Evolutionary conservation across 78 protist species (phyloP).

Genomic region (slime mould (Dictyostelium discoideum)): DNA sequence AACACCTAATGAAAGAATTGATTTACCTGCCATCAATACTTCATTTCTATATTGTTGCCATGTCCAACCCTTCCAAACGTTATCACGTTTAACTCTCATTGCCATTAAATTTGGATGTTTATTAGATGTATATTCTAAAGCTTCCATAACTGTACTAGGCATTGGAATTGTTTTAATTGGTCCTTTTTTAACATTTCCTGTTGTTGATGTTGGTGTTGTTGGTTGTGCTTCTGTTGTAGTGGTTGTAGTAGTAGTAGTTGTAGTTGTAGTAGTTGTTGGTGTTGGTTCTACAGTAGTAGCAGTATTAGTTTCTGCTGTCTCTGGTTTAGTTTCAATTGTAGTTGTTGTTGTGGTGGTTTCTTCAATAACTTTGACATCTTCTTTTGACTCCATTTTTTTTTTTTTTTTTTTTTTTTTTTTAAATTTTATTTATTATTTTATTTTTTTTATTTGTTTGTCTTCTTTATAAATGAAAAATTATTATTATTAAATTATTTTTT

Average conservation of each 20-base stretch:
- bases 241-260: background rate
- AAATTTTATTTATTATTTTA: too few species aligned
- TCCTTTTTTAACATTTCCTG: background rate
- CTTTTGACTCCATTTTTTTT: too few species aligned
- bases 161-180: background rate
- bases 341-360: background rate
- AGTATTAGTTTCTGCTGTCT: background rate
- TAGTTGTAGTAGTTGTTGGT: background rate
- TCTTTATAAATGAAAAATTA: too few species aligned
- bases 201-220: slow-evolving; percentile 1
- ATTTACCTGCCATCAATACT: slow-evolving; percentile 34
- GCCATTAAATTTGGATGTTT: slow-evolving; percentile 33
- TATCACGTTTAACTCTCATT: slow-evolving; percentile 47
- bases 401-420: too few species aligned
- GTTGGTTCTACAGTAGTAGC: background rate
- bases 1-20: slow-evolving; percentile 74
- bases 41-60: slow-evolving; percentile 69
- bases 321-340: background rate
- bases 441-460: too few species aligned
- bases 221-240: background rate
- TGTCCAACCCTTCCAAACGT: slow-evolving; percentile 81
- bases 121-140: slow-evolving; percentile 16
- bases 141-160: slow-evolving; percentile 55
- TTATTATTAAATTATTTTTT: too few species aligned
- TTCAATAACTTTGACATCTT: background rate